Conservation (phyloP, 2,329 filamentous ascomycete genomes). For the Exophiala spinifera region DNA sequence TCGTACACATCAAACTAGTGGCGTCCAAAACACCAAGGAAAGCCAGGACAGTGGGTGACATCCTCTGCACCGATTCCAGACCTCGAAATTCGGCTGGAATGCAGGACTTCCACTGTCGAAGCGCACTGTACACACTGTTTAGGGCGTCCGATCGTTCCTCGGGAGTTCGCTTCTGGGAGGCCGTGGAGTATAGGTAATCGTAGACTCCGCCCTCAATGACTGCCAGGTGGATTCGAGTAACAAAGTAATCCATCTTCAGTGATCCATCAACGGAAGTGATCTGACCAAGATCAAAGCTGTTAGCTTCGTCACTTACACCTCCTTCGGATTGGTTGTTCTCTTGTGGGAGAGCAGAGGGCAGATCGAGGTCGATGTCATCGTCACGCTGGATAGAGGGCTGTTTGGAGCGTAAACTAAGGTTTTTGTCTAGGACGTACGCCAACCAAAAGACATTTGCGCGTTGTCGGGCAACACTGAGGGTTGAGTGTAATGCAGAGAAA, state of each 20-base stretch:
- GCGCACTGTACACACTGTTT: constrained; percentile 11
- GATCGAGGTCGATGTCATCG: constrained; percentile 34
- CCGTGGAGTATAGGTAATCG: constrained; percentile 20
- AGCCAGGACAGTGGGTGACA: constrained; percentile 2
- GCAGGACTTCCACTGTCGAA: constrained; percentile 19
- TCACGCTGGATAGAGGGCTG: constrained; percentile 39
- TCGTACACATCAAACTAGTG: constrained; percentile 16
- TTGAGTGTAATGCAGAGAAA: constrained; percentile 24
- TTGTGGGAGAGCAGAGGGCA: neutral
- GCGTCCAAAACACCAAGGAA: constrained; percentile 11
- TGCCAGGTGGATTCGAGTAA: constrained; percentile 20
- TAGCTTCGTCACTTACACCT: neutral
- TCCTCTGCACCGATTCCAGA: neutral
- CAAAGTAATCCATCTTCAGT: constrained; percentile 19
- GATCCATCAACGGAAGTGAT: constrained; percentile 15
- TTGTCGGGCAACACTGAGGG: constrained; percentile 18
- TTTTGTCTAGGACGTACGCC: constrained; percentile 40
- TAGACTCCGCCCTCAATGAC: constrained; percentile 23
- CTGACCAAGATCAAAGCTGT: neutral
- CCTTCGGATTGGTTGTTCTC: neutral
- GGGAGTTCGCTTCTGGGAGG: constrained; percentile 13
- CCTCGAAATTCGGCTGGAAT: constrained; percentile 14
- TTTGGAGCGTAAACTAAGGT: constrained; percentile 43
- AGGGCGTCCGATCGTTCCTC: constrained; percentile 13
- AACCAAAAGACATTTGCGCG: constrained; percentile 34